Base-by-base conservation (phyloP, 495 filamentous ascomycete species). In the Trichoderma gamsii region DNA sequence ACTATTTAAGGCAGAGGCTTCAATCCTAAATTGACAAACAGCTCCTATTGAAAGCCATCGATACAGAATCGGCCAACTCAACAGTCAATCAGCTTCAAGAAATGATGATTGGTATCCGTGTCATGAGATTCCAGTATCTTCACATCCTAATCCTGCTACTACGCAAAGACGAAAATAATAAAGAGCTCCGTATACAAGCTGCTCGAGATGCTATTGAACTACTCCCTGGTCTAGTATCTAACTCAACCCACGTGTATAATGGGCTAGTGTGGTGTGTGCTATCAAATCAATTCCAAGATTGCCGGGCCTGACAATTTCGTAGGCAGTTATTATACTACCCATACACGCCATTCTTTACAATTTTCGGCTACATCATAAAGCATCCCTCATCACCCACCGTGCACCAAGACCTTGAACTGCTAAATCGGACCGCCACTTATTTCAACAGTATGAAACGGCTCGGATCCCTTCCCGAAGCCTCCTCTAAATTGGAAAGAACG, bases 251-350 rank as follows among this genome's bases (percentile, higher is more conserved):
- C n/a, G 72, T 72, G 59, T 73, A 61, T 8, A 61, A 73, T 32
- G 72, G 70, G 11, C 66, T 73, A 15, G 61, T 72, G 15, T 73
- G 72, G 70, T 73, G 72, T 44, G 70, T 44, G 2, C 13, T 8
- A 18, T 23, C 0, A 21, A 38, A 35, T 29, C 23, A 32, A 4
- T 65, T n/a, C 21, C 49, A 52, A 23, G 4, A 6, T 12, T 12
- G 41, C n/a, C 21, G 21, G 21, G 2, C 15, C 41, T 25, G 2
- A 21, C 23, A 9, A n/a, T n/a, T 41, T 56, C 18, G 2, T 16
- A 73, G 72, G 72, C 72, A 73, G 23, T 68, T 70, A 41, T 56
- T 73, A 32, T 73, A 73, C 67, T 73, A 67, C 18, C 71, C 71
- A 0, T 73, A 71, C 49, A 66, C 71, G 3, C 72, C 72, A 16